Percentiles rank a stretch among this genome's conserved stretches.
phyloP scores from a whole-genome alignment of 257 asterid genomes.

The Solanum dulcamara region DNA sequence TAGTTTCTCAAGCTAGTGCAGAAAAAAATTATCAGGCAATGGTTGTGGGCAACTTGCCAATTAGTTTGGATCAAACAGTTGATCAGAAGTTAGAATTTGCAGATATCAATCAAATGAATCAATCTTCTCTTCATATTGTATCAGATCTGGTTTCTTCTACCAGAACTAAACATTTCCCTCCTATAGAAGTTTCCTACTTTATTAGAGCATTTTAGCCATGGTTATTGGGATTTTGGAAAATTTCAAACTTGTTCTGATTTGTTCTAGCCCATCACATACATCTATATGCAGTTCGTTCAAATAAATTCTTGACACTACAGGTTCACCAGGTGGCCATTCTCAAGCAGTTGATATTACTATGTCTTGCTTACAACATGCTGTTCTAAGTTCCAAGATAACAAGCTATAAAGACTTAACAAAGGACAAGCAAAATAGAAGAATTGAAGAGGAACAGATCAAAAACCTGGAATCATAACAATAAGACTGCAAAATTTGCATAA shows the following conservation, averaged over 20 bases:
- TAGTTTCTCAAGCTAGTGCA: background rate
- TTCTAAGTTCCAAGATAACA: background rate
- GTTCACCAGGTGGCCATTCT: background rate
- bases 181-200: background rate
- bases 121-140: background rate
- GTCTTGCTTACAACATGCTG: background rate
- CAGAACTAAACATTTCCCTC: background rate
- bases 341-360: background rate
- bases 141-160: background rate
- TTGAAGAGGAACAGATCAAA: background rate
- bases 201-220: background rate
- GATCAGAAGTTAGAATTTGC: background rate
- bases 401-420: background rate
- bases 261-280: background rate
- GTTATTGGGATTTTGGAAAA: background rate
- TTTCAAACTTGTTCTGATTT: background rate
- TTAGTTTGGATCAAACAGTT: background rate
- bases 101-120: background rate
- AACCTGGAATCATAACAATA: conserved; percentile 71
- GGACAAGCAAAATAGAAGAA: background rate
- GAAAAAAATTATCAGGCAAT: background rate
- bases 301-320: background rate
- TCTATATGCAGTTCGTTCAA: background rate
- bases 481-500: conserved; percentile 70
- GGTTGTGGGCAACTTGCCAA: background rate